Conservation (phyloP, 768 basidiomycete genomes). For the Rhizopogon sp. region DNA sequence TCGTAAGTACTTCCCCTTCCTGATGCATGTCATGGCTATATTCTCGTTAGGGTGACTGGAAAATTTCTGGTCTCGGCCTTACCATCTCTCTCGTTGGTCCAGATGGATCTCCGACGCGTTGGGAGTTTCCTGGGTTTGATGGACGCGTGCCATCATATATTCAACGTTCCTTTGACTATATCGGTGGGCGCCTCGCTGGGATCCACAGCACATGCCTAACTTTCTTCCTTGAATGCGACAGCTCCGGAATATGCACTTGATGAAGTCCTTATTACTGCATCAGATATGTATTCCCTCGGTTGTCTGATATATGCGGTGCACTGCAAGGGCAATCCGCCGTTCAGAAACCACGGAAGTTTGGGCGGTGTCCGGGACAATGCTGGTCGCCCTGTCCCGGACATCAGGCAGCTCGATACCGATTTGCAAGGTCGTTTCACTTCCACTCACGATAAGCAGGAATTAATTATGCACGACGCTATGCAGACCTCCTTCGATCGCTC, state of each 20-base stretch:
- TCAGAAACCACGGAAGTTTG: slow-evolving; percentile 77
- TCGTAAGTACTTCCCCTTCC: slow-evolving; percentile 45
- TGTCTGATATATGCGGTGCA: slow-evolving; percentile 91
- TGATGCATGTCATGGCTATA: background rate
- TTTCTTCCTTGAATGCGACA: slow-evolving; percentile 21
- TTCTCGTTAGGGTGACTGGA: slow-evolving; percentile 82
- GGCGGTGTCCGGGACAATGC: slow-evolving; percentile 66
- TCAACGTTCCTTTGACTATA: slow-evolving; percentile 92
- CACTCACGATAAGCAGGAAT: slow-evolving; percentile 2
- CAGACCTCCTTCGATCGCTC: slow-evolving; percentile 75
- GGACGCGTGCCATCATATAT: slow-evolving; percentile 71
- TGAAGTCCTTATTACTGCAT: slow-evolving; percentile 78
- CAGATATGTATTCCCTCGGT: slow-evolving; percentile 92
- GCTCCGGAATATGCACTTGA: slow-evolving; percentile 95
- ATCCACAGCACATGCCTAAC: background rate
- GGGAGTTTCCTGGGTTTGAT: slow-evolving; percentile 91
- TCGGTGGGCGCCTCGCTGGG: slow-evolving; percentile 45
- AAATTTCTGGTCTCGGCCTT: slow-evolving; percentile 84
- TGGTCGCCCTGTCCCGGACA: slow-evolving; percentile 54
- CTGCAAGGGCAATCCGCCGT: slow-evolving; percentile 82
- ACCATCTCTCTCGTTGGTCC: slow-evolving; percentile 70
- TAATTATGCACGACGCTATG: slow-evolving; percentile 4
- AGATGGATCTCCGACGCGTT: slow-evolving; percentile 71
- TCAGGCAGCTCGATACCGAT: slow-evolving; percentile 65
- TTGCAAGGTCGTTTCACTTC: slow-evolving; percentile 51